These are phyloP conservation scores for Carex cristatella DNA, from an alignment of 176 grass and related monocot genomes.

Conservation along the genomic window DNA sequence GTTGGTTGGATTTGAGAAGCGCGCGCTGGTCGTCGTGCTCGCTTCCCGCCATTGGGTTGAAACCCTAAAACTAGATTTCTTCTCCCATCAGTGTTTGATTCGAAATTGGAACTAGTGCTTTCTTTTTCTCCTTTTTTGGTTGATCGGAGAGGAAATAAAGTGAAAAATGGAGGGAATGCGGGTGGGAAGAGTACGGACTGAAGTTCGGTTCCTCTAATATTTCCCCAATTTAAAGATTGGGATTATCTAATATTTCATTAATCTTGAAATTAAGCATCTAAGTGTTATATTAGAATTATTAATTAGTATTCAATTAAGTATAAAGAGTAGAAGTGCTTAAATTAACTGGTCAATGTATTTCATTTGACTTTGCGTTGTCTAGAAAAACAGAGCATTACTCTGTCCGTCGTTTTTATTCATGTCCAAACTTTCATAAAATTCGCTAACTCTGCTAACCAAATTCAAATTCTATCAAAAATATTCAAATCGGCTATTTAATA, in stretches of 20 bases:
- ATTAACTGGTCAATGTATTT: not conserved
- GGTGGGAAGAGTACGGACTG: not conserved
- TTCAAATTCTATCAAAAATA: too few species aligned
- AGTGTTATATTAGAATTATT: not conserved
- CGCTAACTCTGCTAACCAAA: too few species aligned
- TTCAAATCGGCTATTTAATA: too few species aligned
- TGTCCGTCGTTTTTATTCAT: too few species aligned
- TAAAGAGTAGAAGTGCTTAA: not conserved
- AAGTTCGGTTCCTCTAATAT: not conserved
- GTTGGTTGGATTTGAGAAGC: conserved; percentile 22
- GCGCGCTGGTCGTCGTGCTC: conserved; percentile 27
- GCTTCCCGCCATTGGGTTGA: conserved; percentile 21
- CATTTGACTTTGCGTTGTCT: not conserved
- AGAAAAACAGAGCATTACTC: not conserved
- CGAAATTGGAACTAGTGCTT: not conserved
- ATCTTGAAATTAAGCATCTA: not conserved
- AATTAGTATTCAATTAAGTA: not conserved
- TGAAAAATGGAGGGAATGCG: not conserved
- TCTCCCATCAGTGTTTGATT: not conserved
- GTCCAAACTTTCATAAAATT: too few species aligned
- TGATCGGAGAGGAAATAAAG: not conserved
- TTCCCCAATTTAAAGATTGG: not conserved
- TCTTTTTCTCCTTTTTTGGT: not conserved
- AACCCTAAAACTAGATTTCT: conserved; percentile 15
- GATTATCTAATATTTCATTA: not conserved